Base-by-base conservation (phyloP, 148 eudicot genomes). In the Chenopodium berlandieri region DNA sequence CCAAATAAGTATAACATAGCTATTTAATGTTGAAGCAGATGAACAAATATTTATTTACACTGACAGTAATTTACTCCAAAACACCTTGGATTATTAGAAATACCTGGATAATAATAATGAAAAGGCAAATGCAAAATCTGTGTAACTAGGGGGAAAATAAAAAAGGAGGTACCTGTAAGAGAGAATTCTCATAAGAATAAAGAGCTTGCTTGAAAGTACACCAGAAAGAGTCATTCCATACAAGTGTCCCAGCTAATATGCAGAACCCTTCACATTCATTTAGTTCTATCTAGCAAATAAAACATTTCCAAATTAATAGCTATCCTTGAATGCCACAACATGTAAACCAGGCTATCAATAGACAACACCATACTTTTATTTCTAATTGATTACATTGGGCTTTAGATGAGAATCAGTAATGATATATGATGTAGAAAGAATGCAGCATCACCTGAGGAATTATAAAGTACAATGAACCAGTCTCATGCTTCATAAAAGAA, bases 401-500 rank as follows among this genome's bases (percentile, higher is more conserved):
- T 23, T 22, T 31, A 71, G 58, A 66, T 6, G 81, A 75, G 71
- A 80, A 50, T n/a, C 23, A 62, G 5, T 50, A 67, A 65, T 65
- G 78, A 81, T 32, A 50, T 70, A 47, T 80, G 56, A 65, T 52
- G 84, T 70, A 88, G 44, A 86, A 82, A 79, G 75, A 75, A 86
- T 64, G 87, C 37, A 79, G 73, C 63, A 46, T 87, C 85, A 97
- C 99, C 93, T 92, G 94, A 75, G 99, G 99, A 85, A 97, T 88
- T 62, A 91, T 87, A 71, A 92, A 83, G 87, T 89, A 91, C 85
- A 81, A 87, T 72, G 94, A 91, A 88, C 91, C 91, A 80, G 73
- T 87, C 75, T 80, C 87, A 72, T 67, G 88, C 89, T 83, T 85
- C 83, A 87, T 44, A 75, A 87, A 85, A 80, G 94, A 87, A 68